Conservation (phyloP, 208 protist genomes). For the Acanthamoeba lugdunensis region DNA sequence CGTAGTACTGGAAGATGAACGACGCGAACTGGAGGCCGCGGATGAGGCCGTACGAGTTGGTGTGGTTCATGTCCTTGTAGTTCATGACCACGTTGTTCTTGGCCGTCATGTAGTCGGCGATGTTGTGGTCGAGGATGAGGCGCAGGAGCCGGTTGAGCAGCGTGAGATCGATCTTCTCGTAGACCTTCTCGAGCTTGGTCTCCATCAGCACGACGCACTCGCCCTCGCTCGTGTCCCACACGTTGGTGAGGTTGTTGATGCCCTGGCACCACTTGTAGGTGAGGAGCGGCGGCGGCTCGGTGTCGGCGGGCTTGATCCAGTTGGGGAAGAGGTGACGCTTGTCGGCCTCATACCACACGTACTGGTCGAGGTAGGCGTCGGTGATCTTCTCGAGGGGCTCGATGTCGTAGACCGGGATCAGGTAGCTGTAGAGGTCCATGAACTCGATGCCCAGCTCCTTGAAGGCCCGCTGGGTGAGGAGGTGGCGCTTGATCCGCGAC, state of each 20-base stretch:
- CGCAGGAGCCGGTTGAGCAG: slow-evolving; percentile 98
- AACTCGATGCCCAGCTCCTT: slow-evolving; percentile 98
- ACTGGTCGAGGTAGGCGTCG: slow-evolving; percentile 99
- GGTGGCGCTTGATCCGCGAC: slow-evolving; percentile 97
- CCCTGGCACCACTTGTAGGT: slow-evolving; percentile 99
- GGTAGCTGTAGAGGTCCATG: slow-evolving; percentile 99
- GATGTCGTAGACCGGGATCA: slow-evolving; percentile 99
- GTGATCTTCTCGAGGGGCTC: slow-evolving; percentile 99
- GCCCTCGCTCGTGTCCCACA: slow-evolving; percentile 94
- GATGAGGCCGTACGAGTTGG: slow-evolving; percentile 98
- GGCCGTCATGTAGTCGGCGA: slow-evolving; percentile 99
- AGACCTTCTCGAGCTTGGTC: slow-evolving; percentile 97
- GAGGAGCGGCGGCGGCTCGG: slow-evolving; percentile 97
- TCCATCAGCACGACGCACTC: slow-evolving; percentile 98
- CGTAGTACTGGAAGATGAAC: slow-evolving; percentile 99
- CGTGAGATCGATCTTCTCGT: slow-evolving; percentile 99
- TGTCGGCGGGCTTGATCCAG: slow-evolving; percentile 99
- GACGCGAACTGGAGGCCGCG: slow-evolving; percentile 99
- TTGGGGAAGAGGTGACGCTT: slow-evolving; percentile 99
- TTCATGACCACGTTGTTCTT: slow-evolving; percentile 99
- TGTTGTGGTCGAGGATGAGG: slow-evolving; percentile 99
- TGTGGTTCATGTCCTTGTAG: slow-evolving; percentile 99
- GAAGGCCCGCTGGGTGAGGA: slow-evolving; percentile 98
- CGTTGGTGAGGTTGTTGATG: slow-evolving; percentile 98
- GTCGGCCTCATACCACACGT: slow-evolving; percentile 99